phyloP scores from a whole-genome alignment of 305 asterid genomes.

The Fraxinus albicans region DNA sequence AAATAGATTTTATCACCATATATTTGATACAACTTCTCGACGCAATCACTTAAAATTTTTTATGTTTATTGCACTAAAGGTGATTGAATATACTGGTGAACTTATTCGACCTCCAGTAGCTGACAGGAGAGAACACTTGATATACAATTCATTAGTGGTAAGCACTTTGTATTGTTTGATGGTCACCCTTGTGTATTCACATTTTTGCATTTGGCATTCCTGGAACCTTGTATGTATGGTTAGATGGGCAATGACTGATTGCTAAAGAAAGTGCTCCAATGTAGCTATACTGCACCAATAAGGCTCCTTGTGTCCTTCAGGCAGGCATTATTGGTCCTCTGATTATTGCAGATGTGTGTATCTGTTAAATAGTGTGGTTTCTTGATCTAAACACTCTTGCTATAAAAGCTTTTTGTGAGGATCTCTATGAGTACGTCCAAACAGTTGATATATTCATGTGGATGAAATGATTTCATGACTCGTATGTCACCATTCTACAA shows the following conservation, averaged over 20 bases:
- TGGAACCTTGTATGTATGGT: conserved; percentile 8
- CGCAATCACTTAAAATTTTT: conserved; percentile 10
- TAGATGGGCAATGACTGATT: conserved; percentile 10
- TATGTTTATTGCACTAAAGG: conserved; percentile 45
- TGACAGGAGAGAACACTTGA: conserved; percentile 89
- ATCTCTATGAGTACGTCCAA: not conserved
- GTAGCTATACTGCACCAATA: not conserved
- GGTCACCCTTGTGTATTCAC: conserved; percentile 1
- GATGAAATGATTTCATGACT: not conserved
- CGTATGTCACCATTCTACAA: not conserved
- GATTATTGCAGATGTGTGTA: conserved; percentile 13
- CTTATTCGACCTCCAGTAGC: conserved; percentile 88
- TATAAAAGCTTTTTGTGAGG: conserved; percentile 6
- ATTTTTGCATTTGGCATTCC: conserved; percentile 1
- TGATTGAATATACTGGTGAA: conserved; percentile 93
- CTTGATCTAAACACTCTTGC: not conserved
- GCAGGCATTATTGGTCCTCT: conserved; percentile 16
- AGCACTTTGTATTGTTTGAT: conserved; percentile 24
- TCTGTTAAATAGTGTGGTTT: conserved; percentile 5
- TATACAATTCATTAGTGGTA: conserved; percentile 94
- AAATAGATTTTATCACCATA: conserved; percentile 31
- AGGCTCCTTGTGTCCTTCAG: conserved; percentile 9
- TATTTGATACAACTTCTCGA: conserved; percentile 10
- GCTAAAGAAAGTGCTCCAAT: conserved; percentile 3
- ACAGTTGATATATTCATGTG: not conserved